These are phyloP conservation scores for Mucor piriformis DNA, from an alignment of 371 early-diverging fungal genomes.

Conservation along the genomic window DNA sequence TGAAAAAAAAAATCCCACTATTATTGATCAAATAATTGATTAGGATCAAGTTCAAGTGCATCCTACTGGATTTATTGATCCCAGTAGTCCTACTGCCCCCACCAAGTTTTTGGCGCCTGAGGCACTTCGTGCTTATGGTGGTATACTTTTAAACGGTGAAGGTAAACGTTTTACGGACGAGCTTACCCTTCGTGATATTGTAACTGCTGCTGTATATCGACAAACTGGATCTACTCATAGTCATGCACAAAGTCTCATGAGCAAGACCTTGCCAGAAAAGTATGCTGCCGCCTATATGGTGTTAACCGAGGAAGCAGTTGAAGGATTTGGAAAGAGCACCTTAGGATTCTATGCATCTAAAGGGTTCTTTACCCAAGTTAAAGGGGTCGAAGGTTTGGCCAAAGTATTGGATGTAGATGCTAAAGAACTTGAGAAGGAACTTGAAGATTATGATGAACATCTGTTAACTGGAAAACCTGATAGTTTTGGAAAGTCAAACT, in stretches of 20 bases:
- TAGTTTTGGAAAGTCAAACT: constrained; percentile 70
- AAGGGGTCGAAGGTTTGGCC: constrained; percentile 56
- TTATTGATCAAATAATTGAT: no score
- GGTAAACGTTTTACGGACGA: constrained; percentile 82
- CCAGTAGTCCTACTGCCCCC: constrained; percentile 61
- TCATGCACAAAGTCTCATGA: constrained; percentile 22
- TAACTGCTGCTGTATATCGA: constrained; percentile 55
- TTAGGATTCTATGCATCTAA: constrained; percentile 65
- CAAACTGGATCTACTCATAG: constrained; percentile 17
- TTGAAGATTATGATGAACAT: constrained; percentile 61
- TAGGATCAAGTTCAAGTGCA: constrained; percentile 73
- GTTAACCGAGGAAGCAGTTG: constrained; percentile 56
- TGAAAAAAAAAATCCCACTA: not conserved
- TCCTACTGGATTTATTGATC: constrained; percentile 86
- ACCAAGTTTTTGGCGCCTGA: constrained; percentile 79
- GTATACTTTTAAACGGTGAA: constrained; percentile 63
- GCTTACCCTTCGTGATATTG: constrained; percentile 62
- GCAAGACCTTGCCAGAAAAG: constrained; percentile 10
- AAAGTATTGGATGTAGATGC: constrained; percentile 54
- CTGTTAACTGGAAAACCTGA: constrained; percentile 39
- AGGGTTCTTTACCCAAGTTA: constrained; percentile 63
- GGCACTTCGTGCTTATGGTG: constrained; percentile 84
- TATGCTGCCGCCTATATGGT: constrained; percentile 52
- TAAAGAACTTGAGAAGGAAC: constrained; percentile 50
- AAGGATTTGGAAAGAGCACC: constrained; percentile 55